These are phyloP conservation scores for Fraxinus americana DNA, from an alignment of 257 asterid genomes.

Conservation along the genomic window DNA sequence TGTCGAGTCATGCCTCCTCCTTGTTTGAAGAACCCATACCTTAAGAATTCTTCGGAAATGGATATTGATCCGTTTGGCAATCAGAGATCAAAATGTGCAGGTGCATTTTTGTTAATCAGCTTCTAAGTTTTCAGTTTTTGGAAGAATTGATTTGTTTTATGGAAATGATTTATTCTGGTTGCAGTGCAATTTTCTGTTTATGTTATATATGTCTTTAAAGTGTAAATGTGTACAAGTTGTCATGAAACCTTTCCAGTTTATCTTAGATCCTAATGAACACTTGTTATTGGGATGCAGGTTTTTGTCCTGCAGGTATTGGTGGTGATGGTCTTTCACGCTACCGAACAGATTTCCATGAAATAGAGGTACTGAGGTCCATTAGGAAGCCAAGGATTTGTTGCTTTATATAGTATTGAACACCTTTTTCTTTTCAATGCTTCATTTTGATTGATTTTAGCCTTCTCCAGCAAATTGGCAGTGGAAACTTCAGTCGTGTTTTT, in stretches of 20 bases:
- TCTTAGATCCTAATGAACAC: constrained; percentile 2
- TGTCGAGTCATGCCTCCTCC: constrained; percentile 99
- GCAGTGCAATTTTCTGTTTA: background rate
- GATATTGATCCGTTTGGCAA: constrained; percentile 69
- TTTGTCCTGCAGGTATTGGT: constrained; percentile 51
- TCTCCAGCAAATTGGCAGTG: constrained; percentile 79
- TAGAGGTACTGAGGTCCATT: constrained; percentile 70
- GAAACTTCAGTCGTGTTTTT: constrained; percentile 85
- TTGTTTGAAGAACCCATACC: constrained; percentile 82
- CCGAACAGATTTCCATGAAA: constrained; percentile 84
- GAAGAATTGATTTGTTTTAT: constrained; percentile 14
- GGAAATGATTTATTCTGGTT: background rate
- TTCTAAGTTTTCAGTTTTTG: constrained; percentile 9
- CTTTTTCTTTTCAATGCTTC: constrained; percentile 9
- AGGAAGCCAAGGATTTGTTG: background rate
- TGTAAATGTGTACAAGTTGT: constrained; percentile 4
- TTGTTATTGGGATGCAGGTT: constrained; percentile 46
- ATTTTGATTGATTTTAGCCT: constrained; percentile 18
- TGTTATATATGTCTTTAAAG: background rate
- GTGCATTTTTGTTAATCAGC: constrained; percentile 30
- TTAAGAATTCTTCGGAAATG: constrained; percentile 46
- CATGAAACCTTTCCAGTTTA: background rate
- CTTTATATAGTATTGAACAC: background rate
- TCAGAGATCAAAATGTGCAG: constrained; percentile 85
- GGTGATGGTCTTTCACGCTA: constrained; percentile 84